These are phyloP conservation scores for Komagataella pastoris DNA, from an alignment of 805 yeast species.

Conservation along the genomic window DNA sequence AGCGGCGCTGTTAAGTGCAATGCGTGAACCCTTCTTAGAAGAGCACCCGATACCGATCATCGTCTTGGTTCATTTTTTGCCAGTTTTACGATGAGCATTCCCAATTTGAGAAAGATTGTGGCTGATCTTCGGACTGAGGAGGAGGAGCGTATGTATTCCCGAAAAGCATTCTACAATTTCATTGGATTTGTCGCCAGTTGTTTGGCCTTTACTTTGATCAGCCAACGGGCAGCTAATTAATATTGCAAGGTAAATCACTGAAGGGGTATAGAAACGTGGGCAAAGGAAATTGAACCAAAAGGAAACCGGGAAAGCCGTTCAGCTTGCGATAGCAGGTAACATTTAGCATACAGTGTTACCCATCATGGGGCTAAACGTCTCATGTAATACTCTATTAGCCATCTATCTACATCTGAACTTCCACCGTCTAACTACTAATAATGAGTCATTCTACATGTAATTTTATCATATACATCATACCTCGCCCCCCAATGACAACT, in stretches of 20 bases:
- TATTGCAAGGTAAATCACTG: too few species aligned
- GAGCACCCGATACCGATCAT: constrained; percentile 26
- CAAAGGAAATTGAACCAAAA: too few species aligned
- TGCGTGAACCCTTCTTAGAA: constrained; percentile 20
- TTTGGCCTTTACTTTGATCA: constrained; percentile 67
- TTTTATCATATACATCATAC: not conserved
- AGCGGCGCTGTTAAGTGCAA: constrained; percentile 22
- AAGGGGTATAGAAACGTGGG: too few species aligned
- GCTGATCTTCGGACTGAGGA: constrained; percentile 78
- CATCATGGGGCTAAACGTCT: too few species aligned
- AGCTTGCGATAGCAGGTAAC: too few species aligned
- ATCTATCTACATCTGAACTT: not conserved
- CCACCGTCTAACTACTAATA: not conserved
- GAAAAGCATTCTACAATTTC: constrained; percentile 69
- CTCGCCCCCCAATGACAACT: not conserved
- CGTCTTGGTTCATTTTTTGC: constrained; percentile 10
- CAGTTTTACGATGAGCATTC: constrained; percentile 35
- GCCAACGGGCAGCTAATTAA: constrained; percentile 26
- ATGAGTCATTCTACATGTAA: not conserved
- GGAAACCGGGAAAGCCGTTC: too few species aligned
- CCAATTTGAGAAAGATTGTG: constrained; percentile 66
- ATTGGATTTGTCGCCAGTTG: constrained; percentile 75
- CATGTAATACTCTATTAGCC: too few species aligned
- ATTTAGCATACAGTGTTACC: too few species aligned
- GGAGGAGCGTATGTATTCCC: constrained; percentile 64